Conservation (phyloP, 805 yeast species). For the Candida khao-thaluensis region DNA sequence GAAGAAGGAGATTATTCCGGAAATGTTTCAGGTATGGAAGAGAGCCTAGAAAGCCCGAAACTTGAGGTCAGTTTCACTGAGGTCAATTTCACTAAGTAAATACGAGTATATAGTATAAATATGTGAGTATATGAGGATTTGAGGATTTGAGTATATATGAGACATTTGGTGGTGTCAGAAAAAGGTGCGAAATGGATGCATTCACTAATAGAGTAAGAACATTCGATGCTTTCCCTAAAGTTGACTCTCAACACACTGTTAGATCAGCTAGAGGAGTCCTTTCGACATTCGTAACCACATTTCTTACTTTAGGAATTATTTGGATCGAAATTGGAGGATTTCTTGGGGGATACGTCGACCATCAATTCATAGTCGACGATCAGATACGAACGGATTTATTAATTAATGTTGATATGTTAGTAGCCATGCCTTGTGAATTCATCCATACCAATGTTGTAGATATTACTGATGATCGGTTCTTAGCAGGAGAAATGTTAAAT, state of each 20-base stretch:
- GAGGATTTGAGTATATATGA: too few species aligned
- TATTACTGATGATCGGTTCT: slow-evolving; percentile 67
- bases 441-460: slow-evolving; percentile 78
- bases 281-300: slow-evolving; percentile 62
- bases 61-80: too few species aligned
- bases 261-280: slow-evolving; percentile 76
- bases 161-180: too few species aligned
- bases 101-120: too few species aligned
- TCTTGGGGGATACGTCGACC: slow-evolving; percentile 78
- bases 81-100: too few species aligned
- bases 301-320: slow-evolving; percentile 61
- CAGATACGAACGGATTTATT: slow-evolving; percentile 55
- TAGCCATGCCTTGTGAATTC: slow-evolving; percentile 80
- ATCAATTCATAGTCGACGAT: slow-evolving; percentile 73
- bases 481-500: slow-evolving; percentile 74
- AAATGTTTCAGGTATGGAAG: slow-evolving; percentile 47
- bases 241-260: slow-evolving; percentile 56
- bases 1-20: slow-evolving; percentile 58
- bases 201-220: slow-evolving; percentile 41
- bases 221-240: slow-evolving; percentile 49
- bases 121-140: too few species aligned
- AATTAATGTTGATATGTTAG: slow-evolving; percentile 75
- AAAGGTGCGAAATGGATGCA: slow-evolving; percentile 37
- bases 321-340: slow-evolving; percentile 86
- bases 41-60: slow-evolving; percentile 16